Evolutionary conservation across 176 grass and related monocot genomes (phyloP).

Genomic region (Oryza rufipogon): DNA sequence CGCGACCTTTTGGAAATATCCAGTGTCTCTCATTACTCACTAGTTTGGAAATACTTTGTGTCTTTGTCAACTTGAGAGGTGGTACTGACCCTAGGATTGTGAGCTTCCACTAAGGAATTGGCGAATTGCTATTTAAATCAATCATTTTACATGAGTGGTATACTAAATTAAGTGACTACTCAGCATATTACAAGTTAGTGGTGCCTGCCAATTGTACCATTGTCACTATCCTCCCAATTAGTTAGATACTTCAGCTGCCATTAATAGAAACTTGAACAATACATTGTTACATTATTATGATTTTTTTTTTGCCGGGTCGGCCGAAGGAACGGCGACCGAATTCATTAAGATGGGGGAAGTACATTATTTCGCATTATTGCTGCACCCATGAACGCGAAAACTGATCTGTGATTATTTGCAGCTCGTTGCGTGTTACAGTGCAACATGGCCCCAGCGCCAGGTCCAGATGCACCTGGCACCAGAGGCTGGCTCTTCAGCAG

Average conservation of each 20-base stretch:
- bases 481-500: slow-evolving; percentile 42
- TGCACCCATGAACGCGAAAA: not conserved
- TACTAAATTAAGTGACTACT: not conserved
- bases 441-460: slow-evolving; percentile 44
- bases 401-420: slow-evolving; percentile 38
- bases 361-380: not conserved
- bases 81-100: not conserved
- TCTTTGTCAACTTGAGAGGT: not conserved
- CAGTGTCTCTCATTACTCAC: not conserved
- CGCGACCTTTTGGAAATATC: not conserved
- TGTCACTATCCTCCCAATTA: not conserved
- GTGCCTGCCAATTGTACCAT: not conserved
- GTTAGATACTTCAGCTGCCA: not conserved
- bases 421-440: slow-evolving; percentile 52
- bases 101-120: too few relatives aligned
- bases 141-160: too few relatives aligned
- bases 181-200: not conserved
- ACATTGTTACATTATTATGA: not conserved
- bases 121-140: too few relatives aligned
- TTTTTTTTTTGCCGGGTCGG: not conserved
- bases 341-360: too few relatives aligned
- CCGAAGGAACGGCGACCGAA: too few relatives aligned
- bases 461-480: slow-evolving; percentile 49
- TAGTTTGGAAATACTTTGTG: not conserved
- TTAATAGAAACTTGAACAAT: not conserved